These are phyloP conservation scores for Acephala macrosclerotiorum DNA, from an alignment of 2,329 filamentous ascomycete genomes.

Conservation along the genomic window DNA sequence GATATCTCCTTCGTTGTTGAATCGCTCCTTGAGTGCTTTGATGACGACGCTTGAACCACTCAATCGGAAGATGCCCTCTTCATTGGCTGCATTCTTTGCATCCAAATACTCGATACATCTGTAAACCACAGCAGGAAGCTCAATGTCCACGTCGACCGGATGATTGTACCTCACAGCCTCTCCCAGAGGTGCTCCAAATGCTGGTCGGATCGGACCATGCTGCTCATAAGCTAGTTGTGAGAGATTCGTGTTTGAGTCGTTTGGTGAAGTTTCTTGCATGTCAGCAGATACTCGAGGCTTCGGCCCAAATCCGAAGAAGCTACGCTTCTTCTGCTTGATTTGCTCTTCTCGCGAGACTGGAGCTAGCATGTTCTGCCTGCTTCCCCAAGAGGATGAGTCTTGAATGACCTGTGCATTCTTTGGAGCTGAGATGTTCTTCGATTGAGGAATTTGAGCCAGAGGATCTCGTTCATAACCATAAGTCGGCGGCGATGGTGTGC, in stretches of 20 bases:
- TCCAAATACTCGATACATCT: constrained; percentile 94
- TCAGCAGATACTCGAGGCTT: constrained; percentile 67
- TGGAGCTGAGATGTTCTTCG: constrained; percentile 78
- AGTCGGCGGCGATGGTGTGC: constrained; percentile 42
- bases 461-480: constrained; percentile 41
- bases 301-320: constrained; percentile 75
- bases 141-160: constrained; percentile 75
- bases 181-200: constrained; percentile 84
- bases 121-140: constrained; percentile 91
- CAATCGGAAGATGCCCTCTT: constrained; percentile 96
- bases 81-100: constrained; percentile 78
- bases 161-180: constrained; percentile 86
- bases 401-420: constrained; percentile 86
- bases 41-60: constrained; percentile 98
- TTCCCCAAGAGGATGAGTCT: constrained; percentile 86
- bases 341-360: constrained; percentile 73
- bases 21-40: constrained; percentile 87
- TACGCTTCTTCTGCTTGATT: constrained; percentile 76
- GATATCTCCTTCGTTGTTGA: constrained; percentile 92
- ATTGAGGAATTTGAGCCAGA: constrained; percentile 37
- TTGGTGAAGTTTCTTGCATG: constrained; percentile 62
- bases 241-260: constrained; percentile 53
- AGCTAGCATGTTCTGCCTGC: constrained; percentile 64
- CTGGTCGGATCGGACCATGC: constrained; percentile 67
- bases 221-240: constrained; percentile 52